Evolutionary conservation across 106 monocot genomes (phyloP).

Genomic region (Dioscorea dumetorum): DNA sequence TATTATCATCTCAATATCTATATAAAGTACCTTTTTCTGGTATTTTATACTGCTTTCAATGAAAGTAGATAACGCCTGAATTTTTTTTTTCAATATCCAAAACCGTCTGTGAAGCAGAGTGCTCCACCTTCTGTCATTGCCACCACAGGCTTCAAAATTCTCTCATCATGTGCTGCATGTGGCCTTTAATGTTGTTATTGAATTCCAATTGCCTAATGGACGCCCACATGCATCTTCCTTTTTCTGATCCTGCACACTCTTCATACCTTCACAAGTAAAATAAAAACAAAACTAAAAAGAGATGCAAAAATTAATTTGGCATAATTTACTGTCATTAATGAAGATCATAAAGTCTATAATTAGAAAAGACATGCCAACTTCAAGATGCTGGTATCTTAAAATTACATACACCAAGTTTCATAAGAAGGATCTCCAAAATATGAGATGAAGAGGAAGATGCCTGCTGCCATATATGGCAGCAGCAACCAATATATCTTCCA

Average conservation of each 20-base stretch:
- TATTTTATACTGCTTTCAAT: slow-evolving; percentile 52
- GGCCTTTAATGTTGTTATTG: slow-evolving; percentile 24
- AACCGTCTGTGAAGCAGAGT: slow-evolving; percentile 47
- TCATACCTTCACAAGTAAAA: slow-evolving; percentile 18
- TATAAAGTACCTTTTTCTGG: slow-evolving; percentile 46
- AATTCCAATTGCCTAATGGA: slow-evolving; percentile 63
- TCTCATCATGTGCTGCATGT: slow-evolving; percentile 6
- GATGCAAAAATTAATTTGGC: too few species aligned
- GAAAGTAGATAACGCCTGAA: slow-evolving; percentile 61
- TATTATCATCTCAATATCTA: too few species aligned
- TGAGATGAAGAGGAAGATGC: too few species aligned
- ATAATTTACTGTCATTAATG: too few species aligned
- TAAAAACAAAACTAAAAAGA: not conserved
- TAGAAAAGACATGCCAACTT: too few species aligned
- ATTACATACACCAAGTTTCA: too few species aligned
- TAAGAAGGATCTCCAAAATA: too few species aligned
- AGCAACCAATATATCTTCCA: too few species aligned
- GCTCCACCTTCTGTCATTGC: slow-evolving; percentile 15
- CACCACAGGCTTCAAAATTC: slow-evolving; percentile 11
- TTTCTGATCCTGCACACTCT: slow-evolving; percentile 34
- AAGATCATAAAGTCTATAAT: too few species aligned
- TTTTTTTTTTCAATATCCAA: slow-evolving; percentile 57
- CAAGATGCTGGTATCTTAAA: too few species aligned
- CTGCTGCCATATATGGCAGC: too few species aligned
- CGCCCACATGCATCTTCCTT: slow-evolving; percentile 57